Conservation (phyloP, 176 grass and related monocot genomes). For the Oryza meyeriana region DNA sequence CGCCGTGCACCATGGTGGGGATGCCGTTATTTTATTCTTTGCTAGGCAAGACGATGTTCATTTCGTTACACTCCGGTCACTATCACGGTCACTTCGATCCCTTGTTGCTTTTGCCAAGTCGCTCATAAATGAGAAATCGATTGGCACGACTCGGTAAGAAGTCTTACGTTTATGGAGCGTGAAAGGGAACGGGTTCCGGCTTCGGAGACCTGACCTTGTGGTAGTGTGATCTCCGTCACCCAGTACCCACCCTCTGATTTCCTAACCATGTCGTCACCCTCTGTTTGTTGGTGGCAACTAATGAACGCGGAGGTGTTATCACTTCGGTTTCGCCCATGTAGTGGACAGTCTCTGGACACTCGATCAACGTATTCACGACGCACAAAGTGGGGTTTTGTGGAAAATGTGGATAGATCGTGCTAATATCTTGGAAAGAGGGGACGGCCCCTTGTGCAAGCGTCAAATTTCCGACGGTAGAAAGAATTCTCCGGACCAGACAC, state of each 20-base stretch:
- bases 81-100: not conserved
- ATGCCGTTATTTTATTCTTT: not conserved
- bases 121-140: not conserved
- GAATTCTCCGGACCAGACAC: not conserved
- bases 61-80: slow-evolving; percentile 17
- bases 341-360: not conserved
- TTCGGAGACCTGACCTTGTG: not conserved
- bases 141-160: not conserved
- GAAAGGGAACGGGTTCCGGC: not conserved
- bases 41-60: not conserved
- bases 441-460: not conserved
- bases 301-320: too few species aligned
- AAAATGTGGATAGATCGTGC: not conserved
- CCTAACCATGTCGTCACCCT: not conserved
- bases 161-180: not conserved
- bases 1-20: not conserved
- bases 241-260: not conserved
- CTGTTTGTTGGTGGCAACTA: not conserved
- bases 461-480: not conserved
- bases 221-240: not conserved
- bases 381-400: not conserved
- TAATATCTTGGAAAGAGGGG: not conserved
- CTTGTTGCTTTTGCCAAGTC: not conserved
- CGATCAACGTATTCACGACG: not conserved
- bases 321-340: not conserved